Percentiles rank a stretch among this genome's conserved stretches.
Conservation (phyloP, 2,329 filamentous ascomycete species). For the Cladophialophora carrionii region DNA sequence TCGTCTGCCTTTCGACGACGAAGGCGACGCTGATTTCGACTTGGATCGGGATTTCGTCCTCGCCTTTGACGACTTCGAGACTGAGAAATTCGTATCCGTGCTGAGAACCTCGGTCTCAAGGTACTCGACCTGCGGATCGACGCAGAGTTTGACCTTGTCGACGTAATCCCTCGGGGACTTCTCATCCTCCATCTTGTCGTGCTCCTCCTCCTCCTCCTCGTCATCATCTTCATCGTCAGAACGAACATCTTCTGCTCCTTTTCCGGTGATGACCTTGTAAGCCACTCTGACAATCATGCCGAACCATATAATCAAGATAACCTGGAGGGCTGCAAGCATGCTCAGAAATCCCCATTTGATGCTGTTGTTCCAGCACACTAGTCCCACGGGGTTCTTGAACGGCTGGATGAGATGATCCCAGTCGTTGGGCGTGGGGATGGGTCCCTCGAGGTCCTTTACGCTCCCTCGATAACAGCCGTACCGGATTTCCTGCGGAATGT, state of each 20-base stretch:
- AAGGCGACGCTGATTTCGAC: constrained; percentile 19
- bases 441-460: constrained; percentile 59
- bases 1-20: constrained; percentile 12
- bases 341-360: constrained; percentile 78
- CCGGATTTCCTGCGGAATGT: constrained; percentile 65
- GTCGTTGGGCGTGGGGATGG: constrained; percentile 56
- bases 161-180: constrained; percentile 16
- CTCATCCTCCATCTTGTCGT: constrained; percentile 36
- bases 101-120: constrained; percentile 36
- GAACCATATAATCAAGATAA: constrained; percentile 85
- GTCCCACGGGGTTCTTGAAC: constrained; percentile 70
- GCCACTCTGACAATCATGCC: constrained; percentile 83
- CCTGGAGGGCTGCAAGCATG: constrained; percentile 76
- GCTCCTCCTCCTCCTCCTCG: constrained; percentile 60
- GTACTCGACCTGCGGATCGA: constrained; percentile 25
- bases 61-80: constrained; percentile 23
- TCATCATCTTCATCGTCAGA: constrained; percentile 82
- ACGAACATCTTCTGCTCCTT: constrained; percentile 78
- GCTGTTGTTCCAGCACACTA: constrained; percentile 76
- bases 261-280: constrained; percentile 74
- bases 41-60: constrained; percentile 17
- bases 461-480: constrained; percentile 72
- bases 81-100: constrained; percentile 31
- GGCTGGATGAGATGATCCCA: constrained; percentile 71
- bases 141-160: constrained; percentile 25